Conservation (phyloP, 306 rosid genomes). For the Dicorynia guianensis region DNA sequence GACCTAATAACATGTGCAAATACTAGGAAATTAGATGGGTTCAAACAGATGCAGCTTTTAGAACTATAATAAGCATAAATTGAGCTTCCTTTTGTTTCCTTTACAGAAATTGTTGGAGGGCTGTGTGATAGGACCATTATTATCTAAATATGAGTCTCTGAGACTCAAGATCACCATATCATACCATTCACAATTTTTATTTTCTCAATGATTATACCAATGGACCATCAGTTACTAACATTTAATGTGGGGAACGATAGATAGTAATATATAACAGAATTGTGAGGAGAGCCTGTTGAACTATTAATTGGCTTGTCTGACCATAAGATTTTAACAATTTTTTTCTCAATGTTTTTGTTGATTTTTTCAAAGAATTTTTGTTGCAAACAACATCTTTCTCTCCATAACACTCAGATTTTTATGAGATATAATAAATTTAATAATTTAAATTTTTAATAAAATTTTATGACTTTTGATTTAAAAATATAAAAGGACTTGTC, state of each 20-base stretch:
- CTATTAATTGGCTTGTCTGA: conserved; percentile 34
- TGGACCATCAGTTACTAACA: conserved; percentile 38
- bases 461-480: no score
- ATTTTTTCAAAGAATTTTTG: not conserved
- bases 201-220: conserved; percentile 19
- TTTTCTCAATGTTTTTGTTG: conserved; percentile 1
- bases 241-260: conserved; percentile 45
- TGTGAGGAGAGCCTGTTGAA: conserved; percentile 16
- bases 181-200: conserved; percentile 19
- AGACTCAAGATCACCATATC: not conserved
- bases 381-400: not conserved
- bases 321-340: not conserved
- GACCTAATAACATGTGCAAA: not conserved
- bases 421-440: no score
- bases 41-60: not conserved
- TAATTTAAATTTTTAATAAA: no score
- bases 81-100: not conserved
- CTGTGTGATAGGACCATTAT: not conserved
- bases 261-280: conserved; percentile 22
- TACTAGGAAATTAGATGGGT: not conserved
- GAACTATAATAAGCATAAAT: not conserved
- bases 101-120: not conserved
- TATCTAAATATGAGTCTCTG: conserved; percentile 1
- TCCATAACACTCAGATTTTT: not conserved
- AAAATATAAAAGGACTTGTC: not conserved